Evolutionary conservation across 371 early-diverging fungal genomes (phyloP).

Genomic region (Capillidium rhysosporum): DNA sequence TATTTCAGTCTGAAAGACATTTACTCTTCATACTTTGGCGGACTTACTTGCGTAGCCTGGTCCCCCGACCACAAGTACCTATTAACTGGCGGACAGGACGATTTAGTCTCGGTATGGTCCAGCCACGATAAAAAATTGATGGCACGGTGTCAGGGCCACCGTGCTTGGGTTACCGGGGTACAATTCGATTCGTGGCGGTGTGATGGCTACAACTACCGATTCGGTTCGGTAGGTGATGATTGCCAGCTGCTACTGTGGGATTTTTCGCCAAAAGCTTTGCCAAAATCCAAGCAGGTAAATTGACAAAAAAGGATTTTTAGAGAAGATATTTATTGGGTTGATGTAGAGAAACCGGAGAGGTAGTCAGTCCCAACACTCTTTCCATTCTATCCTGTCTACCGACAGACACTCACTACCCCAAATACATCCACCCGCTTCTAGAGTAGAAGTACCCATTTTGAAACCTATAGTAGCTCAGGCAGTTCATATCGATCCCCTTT

Average conservation of each 20-base stretch:
- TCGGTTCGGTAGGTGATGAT: slow-evolving; percentile 85
- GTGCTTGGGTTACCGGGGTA: slow-evolving; percentile 73
- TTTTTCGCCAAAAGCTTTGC: slow-evolving; percentile 58
- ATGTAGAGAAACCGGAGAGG: slow-evolving; percentile 11
- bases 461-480: slow-evolving; percentile 17
- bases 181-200: slow-evolving; percentile 83
- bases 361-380: slow-evolving; percentile 8
- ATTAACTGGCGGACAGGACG: slow-evolving; percentile 89
- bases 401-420: neutral
- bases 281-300: slow-evolving; percentile 45
- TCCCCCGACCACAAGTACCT: slow-evolving; percentile 83
- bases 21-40: slow-evolving; percentile 61
- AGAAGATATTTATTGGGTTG: neutral
- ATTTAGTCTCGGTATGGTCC: slow-evolving; percentile 82
- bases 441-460: neutral
- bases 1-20: slow-evolving; percentile 35
- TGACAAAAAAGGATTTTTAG: neutral
- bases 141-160: slow-evolving; percentile 84
- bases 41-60: slow-evolving; percentile 73
- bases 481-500: slow-evolving; percentile 52
- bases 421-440: neutral
- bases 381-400: slow-evolving; percentile 1
- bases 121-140: slow-evolving; percentile 49
- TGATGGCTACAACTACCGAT: slow-evolving; percentile 61
- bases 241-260: slow-evolving; percentile 77